These are phyloP conservation scores for Ceriops decandra DNA, from an alignment of 345 rosid genomes.

Conservation along the genomic window DNA sequence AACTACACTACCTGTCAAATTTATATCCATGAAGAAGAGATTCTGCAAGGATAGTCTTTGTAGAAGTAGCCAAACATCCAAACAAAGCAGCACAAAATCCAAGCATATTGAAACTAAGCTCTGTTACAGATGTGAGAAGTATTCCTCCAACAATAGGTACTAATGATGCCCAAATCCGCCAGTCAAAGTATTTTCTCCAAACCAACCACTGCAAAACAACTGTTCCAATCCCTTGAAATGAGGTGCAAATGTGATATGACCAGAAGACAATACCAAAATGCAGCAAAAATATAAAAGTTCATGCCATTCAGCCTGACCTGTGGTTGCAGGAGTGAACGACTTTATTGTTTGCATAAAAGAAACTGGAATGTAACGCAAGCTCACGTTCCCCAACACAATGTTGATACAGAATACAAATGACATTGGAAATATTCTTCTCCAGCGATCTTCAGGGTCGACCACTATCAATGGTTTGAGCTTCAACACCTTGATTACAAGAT, in stretches of 20 bases:
- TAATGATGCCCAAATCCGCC: conserved; percentile 96
- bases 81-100: conserved; percentile 97
- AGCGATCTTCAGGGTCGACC: conserved; percentile 90
- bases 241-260: conserved; percentile 11
- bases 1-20: conserved; percentile 72
- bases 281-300: not conserved
- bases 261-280: conserved; percentile 3
- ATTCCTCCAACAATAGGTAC: conserved; percentile 98
- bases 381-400: conserved; percentile 93
- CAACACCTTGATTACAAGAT: conserved; percentile 75
- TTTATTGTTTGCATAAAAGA: conserved; percentile 99
- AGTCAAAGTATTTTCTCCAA: conserved; percentile 95
- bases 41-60: conserved; percentile 98
- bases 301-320: conserved; percentile 47
- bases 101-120: conserved; percentile 89
- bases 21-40: conserved; percentile 96
- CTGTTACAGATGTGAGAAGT: conserved; percentile 89
- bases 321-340: conserved; percentile 99
- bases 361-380: conserved; percentile 93
- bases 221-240: conserved; percentile 34
- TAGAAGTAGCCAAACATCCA: conserved; percentile 99
- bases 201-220: conserved; percentile 97
- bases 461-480: conserved; percentile 84
- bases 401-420: conserved; percentile 95
- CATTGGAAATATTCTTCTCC: conserved; percentile 98